Base-by-base conservation (phyloP, 1,284 basidiomycete species). In the Volvariella volvacea region DNA sequence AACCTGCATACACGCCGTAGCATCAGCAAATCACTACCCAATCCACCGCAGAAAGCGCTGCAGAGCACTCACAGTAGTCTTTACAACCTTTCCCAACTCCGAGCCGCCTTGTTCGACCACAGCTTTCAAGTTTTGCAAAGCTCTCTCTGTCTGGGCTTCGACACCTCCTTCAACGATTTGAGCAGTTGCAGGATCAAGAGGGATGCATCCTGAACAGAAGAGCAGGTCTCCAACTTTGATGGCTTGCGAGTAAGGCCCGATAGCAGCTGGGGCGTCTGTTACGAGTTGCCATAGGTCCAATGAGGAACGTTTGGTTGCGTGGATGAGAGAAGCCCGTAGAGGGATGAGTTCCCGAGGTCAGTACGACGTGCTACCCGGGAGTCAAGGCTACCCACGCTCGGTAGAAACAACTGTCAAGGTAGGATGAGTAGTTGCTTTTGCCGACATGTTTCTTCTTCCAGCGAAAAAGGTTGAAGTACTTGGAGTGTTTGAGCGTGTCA, bases 181-280 rank as follows among this genome's bases (percentile, higher is more conserved):
- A 66, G 82, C 84, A 14, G 80, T 81, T 33, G 71, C 58, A 8
- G 93, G 89, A 59, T 88, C 80, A 48, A 97, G 73, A 1, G 92
- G 88, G 57, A 98, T 89, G 59, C 86, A 89, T 43, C 95, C 95
- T 4, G 91, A 95, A 40, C 83, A 74, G 69, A 94, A 97, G 53
- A 96, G 80, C 45, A 93, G 75, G 54, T 89, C 82, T 48, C 90
- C 90, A 52, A 81, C 77, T 58, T 88, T 88, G 66, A 93, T 79
- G 7, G 87, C 92, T 68, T 97, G 90, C 3, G 83, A 84, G 68
- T 95, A 96, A 20, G 92, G 92, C 1, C 92, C 92, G 51, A 95
- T 84, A 12, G 92, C 91, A 19, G 82, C 75, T 1, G 92, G 85
- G 3, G 92, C 91, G 59, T 79, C 90, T 92, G 55, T 10, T 25